Evolutionary conservation across 78 protist species (phyloP).

Genomic region (Protostelium mycophagum): DNA sequence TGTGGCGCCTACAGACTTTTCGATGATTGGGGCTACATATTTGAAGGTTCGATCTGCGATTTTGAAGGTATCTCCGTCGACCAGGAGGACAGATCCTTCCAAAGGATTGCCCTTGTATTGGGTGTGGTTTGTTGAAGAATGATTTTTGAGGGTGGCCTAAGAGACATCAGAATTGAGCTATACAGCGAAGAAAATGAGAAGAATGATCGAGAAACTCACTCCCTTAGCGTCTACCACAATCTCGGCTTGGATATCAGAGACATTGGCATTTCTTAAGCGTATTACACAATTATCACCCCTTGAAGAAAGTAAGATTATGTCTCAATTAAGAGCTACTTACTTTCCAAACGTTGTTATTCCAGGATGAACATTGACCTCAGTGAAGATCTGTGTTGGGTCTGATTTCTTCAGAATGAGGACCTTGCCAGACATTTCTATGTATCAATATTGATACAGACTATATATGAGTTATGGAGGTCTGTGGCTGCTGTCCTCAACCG

Average conservation of each 20-base stretch:
- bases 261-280: background rate
- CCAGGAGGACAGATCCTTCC: background rate
- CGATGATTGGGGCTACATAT: background rate
- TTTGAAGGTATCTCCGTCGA: background rate
- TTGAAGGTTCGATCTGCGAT: background rate
- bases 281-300: background rate
- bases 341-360: background rate
- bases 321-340: background rate
- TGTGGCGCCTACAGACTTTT: background rate
- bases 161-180: background rate
- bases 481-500: no score
- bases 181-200: background rate
- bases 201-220: background rate
- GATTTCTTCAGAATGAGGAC: no score
- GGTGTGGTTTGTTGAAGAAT: background rate
- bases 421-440: no score
- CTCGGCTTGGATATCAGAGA: background rate
- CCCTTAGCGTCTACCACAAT: background rate
- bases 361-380: background rate
- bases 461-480: no score
- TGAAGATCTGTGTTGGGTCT: no score
- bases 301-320: background rate
- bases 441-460: no score
- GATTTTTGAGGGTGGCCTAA: background rate
- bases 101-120: background rate